Evolutionary conservation across 306 rosid species (phyloP).

Genomic region (Rubus parviflorus): DNA sequence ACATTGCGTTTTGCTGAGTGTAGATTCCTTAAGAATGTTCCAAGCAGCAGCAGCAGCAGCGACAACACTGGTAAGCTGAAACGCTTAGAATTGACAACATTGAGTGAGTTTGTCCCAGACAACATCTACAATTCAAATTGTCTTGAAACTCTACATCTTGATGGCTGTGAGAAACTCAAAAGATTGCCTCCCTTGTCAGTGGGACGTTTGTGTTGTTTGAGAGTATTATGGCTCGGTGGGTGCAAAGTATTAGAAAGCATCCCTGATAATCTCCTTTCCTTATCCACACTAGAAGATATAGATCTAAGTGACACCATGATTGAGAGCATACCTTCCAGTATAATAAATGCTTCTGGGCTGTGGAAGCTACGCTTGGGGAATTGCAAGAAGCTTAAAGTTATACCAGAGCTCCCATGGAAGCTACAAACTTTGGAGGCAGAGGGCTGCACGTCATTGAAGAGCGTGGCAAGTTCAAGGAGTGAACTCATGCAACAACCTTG

Average conservation of each 20-base stretch:
- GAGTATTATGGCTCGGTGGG: not conserved
- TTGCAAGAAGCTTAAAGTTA: conserved; percentile 17
- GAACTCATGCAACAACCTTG: not conserved
- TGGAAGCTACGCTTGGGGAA: accelerated
- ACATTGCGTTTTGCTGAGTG: not conserved
- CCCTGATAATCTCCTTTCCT: not conserved
- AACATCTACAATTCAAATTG: not conserved
- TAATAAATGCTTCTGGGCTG: conserved; percentile 11
- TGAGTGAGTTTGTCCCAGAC: not conserved
- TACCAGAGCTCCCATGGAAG: not conserved
- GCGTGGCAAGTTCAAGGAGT: not conserved
- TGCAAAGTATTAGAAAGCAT: not conserved
- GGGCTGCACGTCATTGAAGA: conserved; percentile 25
- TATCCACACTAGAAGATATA: not conserved
- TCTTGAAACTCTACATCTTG: not conserved
- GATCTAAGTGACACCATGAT: not conserved
- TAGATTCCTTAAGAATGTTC: not conserved
- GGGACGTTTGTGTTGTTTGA: not conserved
- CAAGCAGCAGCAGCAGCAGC: conserved; percentile 4
- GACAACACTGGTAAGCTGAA: not conserved
- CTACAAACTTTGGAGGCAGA: not conserved
- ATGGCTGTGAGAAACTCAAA: not conserved
- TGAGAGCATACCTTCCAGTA: conserved; percentile 7
- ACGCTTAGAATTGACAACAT: not conserved
- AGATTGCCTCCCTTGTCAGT: not conserved